Conservation (phyloP, 2,329 filamentous ascomycete genomes). For the Xylaria sp. region DNA sequence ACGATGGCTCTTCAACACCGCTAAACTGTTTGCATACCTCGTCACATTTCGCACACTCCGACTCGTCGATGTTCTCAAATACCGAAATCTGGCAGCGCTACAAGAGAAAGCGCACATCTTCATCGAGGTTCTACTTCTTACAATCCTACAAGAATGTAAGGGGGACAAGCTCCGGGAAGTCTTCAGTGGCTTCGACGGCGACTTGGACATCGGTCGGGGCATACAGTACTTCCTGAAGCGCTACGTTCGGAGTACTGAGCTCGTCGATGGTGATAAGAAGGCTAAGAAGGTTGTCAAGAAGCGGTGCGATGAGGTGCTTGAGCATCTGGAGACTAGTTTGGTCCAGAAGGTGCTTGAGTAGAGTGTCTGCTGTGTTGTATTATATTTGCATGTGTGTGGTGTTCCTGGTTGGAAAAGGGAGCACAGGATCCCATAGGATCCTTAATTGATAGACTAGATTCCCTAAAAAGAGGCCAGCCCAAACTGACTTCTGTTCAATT, state of each 20-base stretch:
- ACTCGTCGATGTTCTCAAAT: constrained; percentile 50
- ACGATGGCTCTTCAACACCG: constrained; percentile 47
- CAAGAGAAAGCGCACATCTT: constrained; percentile 73
- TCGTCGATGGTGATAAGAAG: constrained; percentile 40
- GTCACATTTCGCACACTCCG: constrained; percentile 42
- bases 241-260: constrained; percentile 61
- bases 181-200: constrained; percentile 60
- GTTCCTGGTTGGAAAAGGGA: neutral
- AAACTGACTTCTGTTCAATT: neutral
- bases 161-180: constrained; percentile 55
- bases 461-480: neutral
- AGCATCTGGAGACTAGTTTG: constrained; percentile 32
- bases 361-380: neutral
- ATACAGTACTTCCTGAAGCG: constrained; percentile 77
- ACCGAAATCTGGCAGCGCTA: constrained; percentile 72
- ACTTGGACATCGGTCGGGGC: constrained; percentile 67
- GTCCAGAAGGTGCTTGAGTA: constrained; percentile 17
- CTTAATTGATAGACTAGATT: neutral
- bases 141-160: constrained; percentile 63
- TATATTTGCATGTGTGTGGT: neutral
- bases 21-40: constrained; percentile 50
- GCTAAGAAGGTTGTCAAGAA: constrained; percentile 45
- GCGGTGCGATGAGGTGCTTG: constrained; percentile 41
- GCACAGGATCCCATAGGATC: neutral
- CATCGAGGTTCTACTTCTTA: constrained; percentile 73